phyloP scores from a whole-genome alignment of 2,329 filamentous ascomycete species.

The Meredithiella fracta region DNA sequence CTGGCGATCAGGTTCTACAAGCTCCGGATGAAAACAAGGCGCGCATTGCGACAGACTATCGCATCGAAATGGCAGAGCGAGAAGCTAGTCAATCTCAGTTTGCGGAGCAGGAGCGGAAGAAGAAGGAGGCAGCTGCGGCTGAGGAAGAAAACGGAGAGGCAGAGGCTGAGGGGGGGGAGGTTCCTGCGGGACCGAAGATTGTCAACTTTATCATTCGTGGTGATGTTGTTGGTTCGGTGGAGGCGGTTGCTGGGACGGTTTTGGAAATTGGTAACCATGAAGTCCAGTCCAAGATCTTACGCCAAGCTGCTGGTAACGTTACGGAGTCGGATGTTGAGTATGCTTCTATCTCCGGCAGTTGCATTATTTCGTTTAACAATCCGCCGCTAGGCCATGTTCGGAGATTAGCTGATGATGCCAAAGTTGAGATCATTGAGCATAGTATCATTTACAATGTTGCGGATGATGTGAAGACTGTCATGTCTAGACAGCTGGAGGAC shows the following conservation, averaged over 20 bases:
- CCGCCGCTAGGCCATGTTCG: constrained; percentile 49
- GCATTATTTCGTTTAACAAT: constrained; percentile 78
- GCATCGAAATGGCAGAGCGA: constrained; percentile 53
- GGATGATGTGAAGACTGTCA: constrained; percentile 50
- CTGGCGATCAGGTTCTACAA: constrained; percentile 77
- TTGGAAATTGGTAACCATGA: constrained; percentile 70
- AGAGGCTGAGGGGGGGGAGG: constrained; percentile 23
- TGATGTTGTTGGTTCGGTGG: constrained; percentile 84
- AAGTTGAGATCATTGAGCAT: constrained; percentile 67
- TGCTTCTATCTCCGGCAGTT: constrained; percentile 57
- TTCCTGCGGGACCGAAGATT: constrained; percentile 24
- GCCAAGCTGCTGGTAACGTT: constrained; percentile 60
- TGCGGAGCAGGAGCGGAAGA: constrained; percentile 54
- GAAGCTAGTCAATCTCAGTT: constrained; percentile 64
- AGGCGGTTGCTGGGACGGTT: constrained; percentile 69
- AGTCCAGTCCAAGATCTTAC: constrained; percentile 59
- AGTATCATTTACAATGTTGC: constrained; percentile 71
- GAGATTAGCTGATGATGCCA: constrained; percentile 49
- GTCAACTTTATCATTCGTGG: constrained; percentile 80
- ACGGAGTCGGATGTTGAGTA: constrained; percentile 80
- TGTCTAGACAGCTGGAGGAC: constrained; percentile 55
- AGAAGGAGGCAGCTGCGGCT: constrained; percentile 35
- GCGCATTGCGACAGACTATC: constrained; percentile 60
- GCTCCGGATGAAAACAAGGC: constrained; percentile 63
- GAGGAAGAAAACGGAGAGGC: constrained; percentile 22